Percentiles rank a stretch among this genome's conserved stretches.
Evolutionary conservation across 768 basidiomycete species (phyloP).

Genomic region (Podaxis sp.): DNA sequence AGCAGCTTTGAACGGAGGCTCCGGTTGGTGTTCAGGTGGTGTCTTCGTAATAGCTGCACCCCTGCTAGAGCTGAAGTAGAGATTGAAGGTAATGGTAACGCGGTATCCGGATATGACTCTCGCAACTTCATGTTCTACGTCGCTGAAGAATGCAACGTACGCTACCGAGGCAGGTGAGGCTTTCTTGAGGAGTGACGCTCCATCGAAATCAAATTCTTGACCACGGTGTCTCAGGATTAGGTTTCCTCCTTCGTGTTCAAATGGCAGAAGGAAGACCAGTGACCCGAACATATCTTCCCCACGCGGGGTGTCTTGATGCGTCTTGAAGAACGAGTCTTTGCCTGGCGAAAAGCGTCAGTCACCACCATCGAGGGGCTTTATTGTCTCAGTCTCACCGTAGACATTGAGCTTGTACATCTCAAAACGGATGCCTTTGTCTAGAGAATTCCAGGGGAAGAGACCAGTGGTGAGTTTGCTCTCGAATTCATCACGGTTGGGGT

Average conservation of each 20-base stretch:
- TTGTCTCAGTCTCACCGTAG: slow-evolving; percentile 32
- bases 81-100: slow-evolving; percentile 43
- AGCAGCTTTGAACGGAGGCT: slow-evolving; percentile 6
- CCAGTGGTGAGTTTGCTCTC: slow-evolving; percentile 24
- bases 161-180: slow-evolving; percentile 27
- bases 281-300: slow-evolving; percentile 46
- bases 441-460: slow-evolving; percentile 23
- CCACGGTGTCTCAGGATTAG: slow-evolving; percentile 32
- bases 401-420: slow-evolving; percentile 49
- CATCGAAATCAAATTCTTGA: neutral
- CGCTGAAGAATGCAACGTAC: slow-evolving; percentile 36
- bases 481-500: slow-evolving; percentile 19
- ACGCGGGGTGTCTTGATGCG: slow-evolving; percentile 47
- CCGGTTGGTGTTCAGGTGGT: slow-evolving; percentile 12
- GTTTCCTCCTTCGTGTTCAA: slow-evolving; percentile 41
- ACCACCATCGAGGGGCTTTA: neutral
- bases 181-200: neutral
- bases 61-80: slow-evolving; percentile 26
- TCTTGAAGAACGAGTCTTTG: slow-evolving; percentile 42
- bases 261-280: slow-evolving; percentile 45
- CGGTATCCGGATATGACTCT: slow-evolving; percentile 35
- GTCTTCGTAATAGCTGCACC: neutral
- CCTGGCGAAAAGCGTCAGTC: slow-evolving; percentile 14
- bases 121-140: slow-evolving; percentile 40
- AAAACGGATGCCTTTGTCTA: slow-evolving; percentile 21